Conservation (phyloP, 2,329 filamentous ascomycete species). For the Dothideomycetes sp. region DNA sequence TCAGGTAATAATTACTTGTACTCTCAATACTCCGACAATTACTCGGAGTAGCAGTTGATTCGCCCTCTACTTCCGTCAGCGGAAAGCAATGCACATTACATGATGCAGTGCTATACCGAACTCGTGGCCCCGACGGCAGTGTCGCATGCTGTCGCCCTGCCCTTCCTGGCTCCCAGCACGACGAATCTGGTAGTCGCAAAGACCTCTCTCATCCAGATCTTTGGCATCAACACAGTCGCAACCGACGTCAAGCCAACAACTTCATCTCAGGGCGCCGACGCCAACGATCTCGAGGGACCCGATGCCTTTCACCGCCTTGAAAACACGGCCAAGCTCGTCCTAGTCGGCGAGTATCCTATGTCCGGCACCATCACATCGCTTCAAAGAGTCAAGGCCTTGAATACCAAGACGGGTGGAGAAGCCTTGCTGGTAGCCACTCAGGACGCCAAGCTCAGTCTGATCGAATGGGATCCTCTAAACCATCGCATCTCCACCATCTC, state of each 20-base stretch:
- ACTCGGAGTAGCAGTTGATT: too few relatives aligned
- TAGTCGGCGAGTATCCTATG: constrained; percentile 75
- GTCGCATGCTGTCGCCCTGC: constrained; percentile 71
- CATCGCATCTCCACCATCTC: constrained; percentile 78
- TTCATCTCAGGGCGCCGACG: constrained; percentile 11
- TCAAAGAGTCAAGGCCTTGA: constrained; percentile 62
- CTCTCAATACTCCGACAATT: too few relatives aligned
- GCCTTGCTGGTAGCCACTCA: constrained; percentile 74
- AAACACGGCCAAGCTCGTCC: constrained; percentile 63
- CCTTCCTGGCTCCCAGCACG: constrained; percentile 65
- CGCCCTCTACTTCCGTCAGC: too few relatives aligned
- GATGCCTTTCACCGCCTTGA: constrained; percentile 13
- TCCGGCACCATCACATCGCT: constrained; percentile 79
- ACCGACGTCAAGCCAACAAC: constrained; percentile 43
- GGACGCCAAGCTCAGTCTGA: constrained; percentile 84
- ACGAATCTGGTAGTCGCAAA: constrained; percentile 86
- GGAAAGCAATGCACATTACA: background rate
- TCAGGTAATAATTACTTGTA: too few relatives aligned
- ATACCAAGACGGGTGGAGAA: constrained; percentile 71
- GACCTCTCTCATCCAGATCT: constrained; percentile 87
- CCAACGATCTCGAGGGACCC: background rate
- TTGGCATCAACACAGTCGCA: constrained; percentile 59
- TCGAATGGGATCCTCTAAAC: constrained; percentile 85
- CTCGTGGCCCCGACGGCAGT: constrained; percentile 89
- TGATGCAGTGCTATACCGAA: constrained; percentile 97